phyloP scores from a whole-genome alignment of 2,329 filamentous ascomycete genomes.

The Sporothrix protearum region DNA sequence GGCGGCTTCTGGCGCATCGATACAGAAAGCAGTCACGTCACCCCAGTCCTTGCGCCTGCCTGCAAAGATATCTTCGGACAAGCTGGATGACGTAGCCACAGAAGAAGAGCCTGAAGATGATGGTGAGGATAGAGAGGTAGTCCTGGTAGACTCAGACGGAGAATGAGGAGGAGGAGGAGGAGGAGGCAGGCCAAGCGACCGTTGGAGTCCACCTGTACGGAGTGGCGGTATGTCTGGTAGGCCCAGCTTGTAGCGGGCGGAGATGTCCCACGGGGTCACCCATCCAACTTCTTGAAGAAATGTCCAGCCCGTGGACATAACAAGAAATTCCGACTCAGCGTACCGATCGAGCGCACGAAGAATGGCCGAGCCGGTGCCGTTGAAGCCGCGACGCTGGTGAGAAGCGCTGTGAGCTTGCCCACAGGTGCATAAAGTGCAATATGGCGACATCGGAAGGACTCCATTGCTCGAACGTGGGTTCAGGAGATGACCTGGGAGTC shows the following conservation, averaged over 20 bases:
- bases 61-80: conserved; percentile 44
- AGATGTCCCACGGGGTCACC: conserved; percentile 67
- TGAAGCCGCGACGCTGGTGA: conserved; percentile 50
- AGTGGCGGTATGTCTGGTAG: conserved; percentile 49
- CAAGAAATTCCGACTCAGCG: conserved; percentile 44
- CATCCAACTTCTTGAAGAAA: conserved; percentile 75
- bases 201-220: conserved; percentile 43
- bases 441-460: conserved; percentile 51
- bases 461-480: conserved; percentile 40
- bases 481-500: conserved; percentile 14
- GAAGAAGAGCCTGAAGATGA: neutral
- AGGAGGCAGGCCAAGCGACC: conserved; percentile 32
- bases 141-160: too few species aligned
- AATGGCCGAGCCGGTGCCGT: conserved; percentile 61
- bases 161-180: conserved; percentile 24
- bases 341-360: conserved; percentile 62
- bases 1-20: conserved; percentile 62
- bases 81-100: neutral
- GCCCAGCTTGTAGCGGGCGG: conserved; percentile 57
- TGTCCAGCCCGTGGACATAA: conserved; percentile 51
- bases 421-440: conserved; percentile 66
- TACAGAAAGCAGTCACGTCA: conserved; percentile 63
- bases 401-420: conserved; percentile 58
- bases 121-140: neutral
- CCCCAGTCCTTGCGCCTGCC: conserved; percentile 58